Evolutionary conservation across 176 grass and related monocot species (phyloP), one percentile per base, ranked within the genome.

Genomic region (Raddia guianensis): DNA sequence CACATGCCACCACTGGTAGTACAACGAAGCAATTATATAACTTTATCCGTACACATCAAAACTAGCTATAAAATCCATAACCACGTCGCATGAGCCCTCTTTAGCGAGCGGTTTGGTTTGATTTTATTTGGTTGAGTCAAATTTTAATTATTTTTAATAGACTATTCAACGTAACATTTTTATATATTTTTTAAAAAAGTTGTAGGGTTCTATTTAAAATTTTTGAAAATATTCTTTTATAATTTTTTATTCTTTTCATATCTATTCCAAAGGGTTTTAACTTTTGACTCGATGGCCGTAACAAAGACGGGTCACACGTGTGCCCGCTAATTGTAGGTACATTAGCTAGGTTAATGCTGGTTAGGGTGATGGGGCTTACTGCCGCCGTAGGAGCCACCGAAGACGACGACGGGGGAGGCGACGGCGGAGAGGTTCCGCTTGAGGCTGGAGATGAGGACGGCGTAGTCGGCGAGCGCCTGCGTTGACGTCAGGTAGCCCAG

Each of bases 381-480:
- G 83, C 95, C 95, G 13, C 95, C 95, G 8, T 98, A 98, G 0
- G 95, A 98, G 15, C 92, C 95, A 12, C 95, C 95, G 75, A 94
- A 98, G 60, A 94, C 90, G 55, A 98, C 55, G 85, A 98, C 92
- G 3, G 95, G 95, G 8, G 95, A 86, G 75, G 84, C 86, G 35
- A 87, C 88, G 19, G 86, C 92, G 12, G 90, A 93, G 68, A 98
- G 87, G 66, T 98, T 94, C 1, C 86, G 66, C 80, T 94, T 98
- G 44, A 98, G 87, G 81, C 92, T 94, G 66, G 88, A 84, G 78
- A 98, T 87, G 72, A 98, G 87, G 33, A 94, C 1, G 55, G 95
- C 95, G 78, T 84, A 98, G 87, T 98, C 95, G 20, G 95, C 95
- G 43, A 98, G 83, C 19, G 95, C 95, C 89, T 98, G 95, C 19